Evolutionary conservation across 495 filamentous ascomycete species (phyloP), one percentile per base, ranked within the genome.

Genomic region (Penicillium simplicissimum): DNA sequence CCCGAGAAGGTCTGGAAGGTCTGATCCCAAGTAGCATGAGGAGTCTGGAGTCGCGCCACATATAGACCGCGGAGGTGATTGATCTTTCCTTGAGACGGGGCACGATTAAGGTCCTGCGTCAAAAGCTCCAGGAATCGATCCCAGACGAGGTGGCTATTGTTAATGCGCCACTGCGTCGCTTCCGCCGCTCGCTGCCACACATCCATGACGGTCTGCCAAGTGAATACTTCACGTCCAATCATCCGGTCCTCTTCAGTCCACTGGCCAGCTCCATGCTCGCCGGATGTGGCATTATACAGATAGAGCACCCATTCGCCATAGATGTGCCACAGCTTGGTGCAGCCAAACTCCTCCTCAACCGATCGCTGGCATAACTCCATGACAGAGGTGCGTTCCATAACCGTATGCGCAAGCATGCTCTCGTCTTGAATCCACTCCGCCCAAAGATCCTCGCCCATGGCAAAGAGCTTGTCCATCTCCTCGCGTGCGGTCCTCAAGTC

Each of bases 91-190:
- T 79, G 76, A 4, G 81, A 81, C 13, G 83, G 79, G 2, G 78
- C 76, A 51, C 77, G 81, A n/a, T 82, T 77, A 64, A 90, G 61
- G 80, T 90, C 91, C 77, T 82, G 74, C 57, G 83, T 67, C 28
- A 86, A 67, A 19, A 89, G 71, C 33, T 89, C 81, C 10, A 86
- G 76, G 55, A 88, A 93, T 59, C 87, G 88, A 69, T 96, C 86
- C 93, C 93, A 98, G n/a, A 97, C 82, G 52, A 87, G 66, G 66
- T 95, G 85, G 76, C 93, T 96, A 68, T 96, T 91, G 67, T 87
- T 84, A 59, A 97, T 83, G 65, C 90, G 88, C 77, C 88, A 92
- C 67, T 88, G 85, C 14, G 91, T 95, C 25, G 88, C 87, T 49
- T 90, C 85, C 43, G 89, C 87, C 28, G 85, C 95, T 49, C 88